Base-by-base conservation (phyloP, 2,329 filamentous ascomycete genomes). In the Endothia cerciana region DNA sequence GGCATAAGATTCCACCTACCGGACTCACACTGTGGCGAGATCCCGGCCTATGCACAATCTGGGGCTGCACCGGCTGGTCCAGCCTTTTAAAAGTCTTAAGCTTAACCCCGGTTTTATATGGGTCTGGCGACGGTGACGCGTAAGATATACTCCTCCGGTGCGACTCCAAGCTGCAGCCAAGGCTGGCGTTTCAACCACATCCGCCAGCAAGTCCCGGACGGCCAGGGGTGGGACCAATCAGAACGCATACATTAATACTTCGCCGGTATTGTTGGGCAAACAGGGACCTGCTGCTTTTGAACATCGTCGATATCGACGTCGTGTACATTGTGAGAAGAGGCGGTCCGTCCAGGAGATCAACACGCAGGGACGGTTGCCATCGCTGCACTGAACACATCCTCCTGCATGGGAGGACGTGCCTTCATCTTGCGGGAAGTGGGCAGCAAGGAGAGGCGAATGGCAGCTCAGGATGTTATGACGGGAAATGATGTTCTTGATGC, bases 131-230 rank as follows among this genome's bases (percentile, higher is more conserved):
- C 19, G 25, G 25, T 19, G 58, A 60, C 58, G 58, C 58, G 58
- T 60, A 60, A 60, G 58, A 47, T 49, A 43, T 43, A 43, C 43
- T 38, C 41, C 41, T 60, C 7, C 13, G n/a, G 15, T 60, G 43
- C 58, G 43, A 60, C 58, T 36, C 58, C 30, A 28, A 38, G 25
- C 41, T 60, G 58, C 58, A 60, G 58, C 58, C 58, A 62, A 61
- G 59, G 47, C 58, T 60, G 33, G 58, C 25, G 15, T 22, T 19
- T 60, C 25, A 13, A 28, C 36, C 55, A 22, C 22, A 41, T 45
- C 33, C 47, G 36, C 33, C 47, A 41, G 30, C 55, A 40, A 40
- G 33, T 28, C 49, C 47, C n/a, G 36, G 30, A 11, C 15, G 36
- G 15, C 30, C 22, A 53, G 47, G 47, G 36, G 1, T 1, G 7